Evolutionary conservation across 495 filamentous ascomycete species (phyloP), one percentile per base, ranked within the genome.

Genomic region (Aspergillus wentii): DNA sequence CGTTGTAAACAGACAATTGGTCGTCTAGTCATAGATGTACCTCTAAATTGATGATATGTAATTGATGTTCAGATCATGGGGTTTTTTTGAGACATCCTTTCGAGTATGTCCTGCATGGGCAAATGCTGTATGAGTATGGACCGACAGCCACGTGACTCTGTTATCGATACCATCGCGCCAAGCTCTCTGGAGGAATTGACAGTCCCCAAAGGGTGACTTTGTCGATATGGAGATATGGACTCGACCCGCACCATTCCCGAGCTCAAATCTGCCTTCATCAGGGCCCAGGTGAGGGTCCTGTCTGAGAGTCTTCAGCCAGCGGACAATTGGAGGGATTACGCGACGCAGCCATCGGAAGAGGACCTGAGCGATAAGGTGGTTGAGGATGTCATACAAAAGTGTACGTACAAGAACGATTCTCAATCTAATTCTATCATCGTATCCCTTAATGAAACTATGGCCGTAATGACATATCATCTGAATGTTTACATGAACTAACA

Each of bases 221-320:
- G 43, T 44, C 53, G 38, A 32, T 30, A 53, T 52, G 47, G 40
- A 39, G 48, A 40, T 18, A 76, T 75, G 70, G 56, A 69, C 36
- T 59, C 60, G 33, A 51, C 57, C 40, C 56, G 60, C 33, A 73
- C 80, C 15, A 71, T 86, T 40, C 62, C 77, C 35, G 66, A 76
- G 40, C 57, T 82, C 42, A 87, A 87, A 51, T 75, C 78, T 11
- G 55, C 66, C 45, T 86, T 86, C 48, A 69, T 86, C 17, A 56
- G 72, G 30, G 54, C 66, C 17, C 82, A 87, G 48, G 72, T 81
- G 15, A 78, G 78, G 8, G 71, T 79, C 31, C 66, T 87, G 22
- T 75, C 72, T 1, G 68, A 72, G 34, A 59, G 65, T 4, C 67
- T 86, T 20, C 48, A 66, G 4, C 76, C 79, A 1, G 69, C 79